Base-by-base conservation (phyloP, 352 stramenopile genomes). In the Pythium brachiatum region DNA sequence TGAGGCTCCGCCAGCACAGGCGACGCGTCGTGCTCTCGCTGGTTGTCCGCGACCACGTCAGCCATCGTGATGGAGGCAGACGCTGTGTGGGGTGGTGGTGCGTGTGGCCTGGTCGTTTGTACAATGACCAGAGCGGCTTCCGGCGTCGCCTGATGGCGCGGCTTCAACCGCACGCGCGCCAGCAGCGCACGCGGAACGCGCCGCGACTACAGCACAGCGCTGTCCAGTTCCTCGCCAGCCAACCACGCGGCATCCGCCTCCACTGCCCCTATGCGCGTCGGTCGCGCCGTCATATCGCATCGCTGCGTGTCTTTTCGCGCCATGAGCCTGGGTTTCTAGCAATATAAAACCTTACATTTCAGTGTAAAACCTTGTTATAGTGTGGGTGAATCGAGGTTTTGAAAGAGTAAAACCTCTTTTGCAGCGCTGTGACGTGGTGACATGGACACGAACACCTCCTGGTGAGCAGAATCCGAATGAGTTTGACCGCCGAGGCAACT, bases 241-340 rank as follows among this genome's bases (percentile, higher is more conserved):
- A 62, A n/a, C n/a, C n/a, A n/a, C n/a, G n/a, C n/a, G n/a, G n/a
- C n/a, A n/a, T 41, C 34, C 34, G 34, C 34, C 34, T 41, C 34
- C 34, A 41, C 34, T 44, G 38, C 38, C 38, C n/a, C n/a, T n/a
- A 47, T 55, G 47, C 57, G 57, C 52, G 57, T n/a, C 43, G 43
- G 60, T 66, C 52, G 60, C 61, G 46, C 44, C 44, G 54, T 68
- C 61, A 50, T 53, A 58, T 68, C 53, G 53, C 61, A 58, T n/a
- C 38, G 43, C 32, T 62, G 61, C 61, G 61, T 68, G 61, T 68
- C 61, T 68, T 68, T 68, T 50, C 34, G 26, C 53, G 41, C 50
- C 2, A 9, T 0, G 15, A 27, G 23, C 16, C 5, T 31, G 27
- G 21, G 6, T 46, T 53, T 16, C 15, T 25, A 20, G 1, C 26